Conservation (phyloP, 2,329 filamentous ascomycete genomes). For the Cladosporium sp. region DNA sequence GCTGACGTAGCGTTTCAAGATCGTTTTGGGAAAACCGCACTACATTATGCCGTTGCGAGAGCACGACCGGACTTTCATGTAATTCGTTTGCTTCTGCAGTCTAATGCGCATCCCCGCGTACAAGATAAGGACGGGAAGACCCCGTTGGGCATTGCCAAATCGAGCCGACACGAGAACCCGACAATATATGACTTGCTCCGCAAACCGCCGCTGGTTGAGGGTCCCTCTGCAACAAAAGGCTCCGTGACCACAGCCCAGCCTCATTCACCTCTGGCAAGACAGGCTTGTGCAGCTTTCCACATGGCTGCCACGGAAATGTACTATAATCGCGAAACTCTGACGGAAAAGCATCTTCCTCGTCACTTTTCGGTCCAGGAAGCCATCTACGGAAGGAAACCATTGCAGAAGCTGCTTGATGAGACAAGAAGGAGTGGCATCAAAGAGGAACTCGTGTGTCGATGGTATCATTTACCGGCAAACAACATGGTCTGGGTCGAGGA, state of each 20-base stretch:
- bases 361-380: neutral
- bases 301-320: slow-evolving; percentile 1
- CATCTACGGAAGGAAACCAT: neutral
- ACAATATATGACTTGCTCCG: neutral
- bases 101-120: neutral
- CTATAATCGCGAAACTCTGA: neutral
- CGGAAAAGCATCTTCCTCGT: neutral
- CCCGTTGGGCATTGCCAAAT: neutral
- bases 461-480: slow-evolving; percentile 45
- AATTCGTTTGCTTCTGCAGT: neutral
- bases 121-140: neutral
- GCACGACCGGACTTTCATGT: neutral
- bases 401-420: neutral
- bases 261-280: neutral
- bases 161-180: neutral
- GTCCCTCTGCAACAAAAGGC: neutral
- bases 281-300: neutral
- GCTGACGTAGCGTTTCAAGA: neutral
- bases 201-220: neutral
- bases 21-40: neutral
- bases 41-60: neutral
- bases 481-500: slow-evolving; percentile 61
- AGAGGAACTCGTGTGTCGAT: slow-evolving; percentile 30
- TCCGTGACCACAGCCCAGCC: neutral
- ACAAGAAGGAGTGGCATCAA: neutral